Evolutionary conservation across 2,329 filamentous ascomycete genomes (phyloP).

Genomic region (Penicillium hordei): DNA sequence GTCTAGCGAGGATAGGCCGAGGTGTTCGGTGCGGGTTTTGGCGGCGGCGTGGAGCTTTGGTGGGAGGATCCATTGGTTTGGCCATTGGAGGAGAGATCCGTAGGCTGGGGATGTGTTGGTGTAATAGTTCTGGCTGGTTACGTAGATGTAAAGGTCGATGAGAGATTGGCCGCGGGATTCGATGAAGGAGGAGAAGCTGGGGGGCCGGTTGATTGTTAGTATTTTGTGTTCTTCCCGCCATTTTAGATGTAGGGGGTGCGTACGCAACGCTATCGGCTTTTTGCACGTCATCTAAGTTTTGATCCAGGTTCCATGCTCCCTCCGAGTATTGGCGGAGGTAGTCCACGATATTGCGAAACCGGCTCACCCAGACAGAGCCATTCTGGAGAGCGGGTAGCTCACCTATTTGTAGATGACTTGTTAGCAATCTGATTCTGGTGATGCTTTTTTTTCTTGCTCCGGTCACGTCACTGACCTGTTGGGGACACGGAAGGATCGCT

Average conservation of each 20-base stretch:
- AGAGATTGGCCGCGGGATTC: conserved; percentile 72
- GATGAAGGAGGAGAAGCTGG: conserved; percentile 64
- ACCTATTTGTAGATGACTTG: conserved; percentile 37
- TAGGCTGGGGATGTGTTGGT: conserved; percentile 75
- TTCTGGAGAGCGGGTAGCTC: conserved; percentile 60
- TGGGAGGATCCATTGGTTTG: conserved; percentile 83
- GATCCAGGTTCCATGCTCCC: conserved; percentile 52
- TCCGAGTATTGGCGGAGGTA: conserved; percentile 50
- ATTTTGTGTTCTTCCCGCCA: background rate
- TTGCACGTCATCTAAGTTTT: conserved; percentile 42
- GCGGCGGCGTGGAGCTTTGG: conserved; percentile 70
- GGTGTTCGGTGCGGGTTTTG: conserved; percentile 65
- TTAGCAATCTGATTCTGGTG: background rate
- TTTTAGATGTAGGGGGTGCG: conserved; percentile 11
- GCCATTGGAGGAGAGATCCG: conserved; percentile 76
- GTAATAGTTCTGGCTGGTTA: conserved; percentile 85
- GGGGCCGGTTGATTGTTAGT: conserved; percentile 5
- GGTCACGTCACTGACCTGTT: conserved; percentile 57
- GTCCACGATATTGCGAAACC: conserved; percentile 55
- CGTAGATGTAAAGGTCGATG: conserved; percentile 83
- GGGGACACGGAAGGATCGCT: conserved; percentile 71
- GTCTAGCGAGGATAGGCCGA: conserved; percentile 68
- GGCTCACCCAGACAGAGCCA: conserved; percentile 53
- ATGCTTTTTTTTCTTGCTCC: background rate
- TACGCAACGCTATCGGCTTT: conserved; percentile 54